Evolutionary conservation across 2,329 filamentous ascomycete species (phyloP), one percentile per base, ranked within the genome.

Genomic region (Ceratocystis alfenasii): DNA sequence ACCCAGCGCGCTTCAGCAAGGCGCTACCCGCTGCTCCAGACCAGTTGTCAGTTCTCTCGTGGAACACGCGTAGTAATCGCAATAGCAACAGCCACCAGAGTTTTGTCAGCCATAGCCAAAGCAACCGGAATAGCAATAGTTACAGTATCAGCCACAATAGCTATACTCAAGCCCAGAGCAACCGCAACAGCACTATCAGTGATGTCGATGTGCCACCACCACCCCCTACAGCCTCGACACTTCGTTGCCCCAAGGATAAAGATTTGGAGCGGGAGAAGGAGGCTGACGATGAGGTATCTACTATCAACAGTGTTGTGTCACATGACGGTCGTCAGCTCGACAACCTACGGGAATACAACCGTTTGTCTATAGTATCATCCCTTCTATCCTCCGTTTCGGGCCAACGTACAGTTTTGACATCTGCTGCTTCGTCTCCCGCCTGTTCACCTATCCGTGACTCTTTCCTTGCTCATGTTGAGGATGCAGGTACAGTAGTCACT

Each of bases 321-420:
- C 80, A 83, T 15, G 83, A 87, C 66, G 83, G 81, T 17, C 78
- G 78, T 36, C 81, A 83, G 63, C 75, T 86, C 5, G 83, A 87
- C 15, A 81, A 72, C 64, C 74, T 86, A 28, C 77, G 83, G 33
- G 81, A 85, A 59, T 82, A 79, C 71, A 79, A 84, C 68, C 79
- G 84, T 5, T 76, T 84, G 3, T 87, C 84, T 0, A 81, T 79
- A 68, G 77, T 84, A 48, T 87, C 84, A 1, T 84, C 82, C 4
- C 46, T 66, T 2, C 15, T 84, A 45, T 87, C 84, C 1, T 84
- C 65, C 0, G 63, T 61, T 12, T 67, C 65, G 1, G 81, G 81
- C 5, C 83, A 86, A 71, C 78, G 81, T 67, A 87, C 84, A 2
- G 74, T 83, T 30, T 71, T 85, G 6, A 86, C 83, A 1, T 86